Evolutionary conservation across 768 basidiomycete species (phyloP).

Genomic region (Serendipita indica): DNA sequence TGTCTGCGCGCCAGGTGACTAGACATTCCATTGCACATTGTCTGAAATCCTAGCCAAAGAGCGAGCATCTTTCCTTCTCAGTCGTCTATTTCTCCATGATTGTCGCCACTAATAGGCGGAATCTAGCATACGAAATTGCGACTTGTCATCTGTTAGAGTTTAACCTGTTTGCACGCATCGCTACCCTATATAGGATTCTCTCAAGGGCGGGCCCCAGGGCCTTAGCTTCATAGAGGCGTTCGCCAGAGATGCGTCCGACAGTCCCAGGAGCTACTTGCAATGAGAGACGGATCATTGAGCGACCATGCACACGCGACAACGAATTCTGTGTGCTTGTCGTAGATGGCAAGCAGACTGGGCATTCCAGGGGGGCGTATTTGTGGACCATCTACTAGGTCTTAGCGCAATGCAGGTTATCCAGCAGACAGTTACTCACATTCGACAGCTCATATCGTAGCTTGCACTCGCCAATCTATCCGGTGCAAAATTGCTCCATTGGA

Average conservation of each 20-base stretch:
- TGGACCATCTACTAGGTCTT: slow-evolving; percentile 48
- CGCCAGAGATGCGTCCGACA: slow-evolving; percentile 66
- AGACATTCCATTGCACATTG: neutral
- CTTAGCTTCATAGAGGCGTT: neutral
- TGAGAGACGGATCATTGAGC: slow-evolving; percentile 70
- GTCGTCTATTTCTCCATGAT: neutral
- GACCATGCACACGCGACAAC: slow-evolving; percentile 87
- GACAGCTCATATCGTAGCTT: slow-evolving; percentile 92
- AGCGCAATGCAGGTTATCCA: slow-evolving; percentile 10
- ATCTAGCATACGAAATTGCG: neutral
- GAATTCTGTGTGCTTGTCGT: slow-evolving; percentile 88
- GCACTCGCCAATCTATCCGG: slow-evolving; percentile 29
- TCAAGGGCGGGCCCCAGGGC: neutral
- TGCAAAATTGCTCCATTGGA: slow-evolving; percentile 52
- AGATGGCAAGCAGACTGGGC: slow-evolving; percentile 46
- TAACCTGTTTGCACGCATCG: neutral
- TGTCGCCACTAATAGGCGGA: neutral
- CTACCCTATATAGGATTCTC: neutral
- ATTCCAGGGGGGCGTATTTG: slow-evolving; percentile 36
- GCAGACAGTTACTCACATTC: slow-evolving; percentile 44
- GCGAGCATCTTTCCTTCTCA: neutral
- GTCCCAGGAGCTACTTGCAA: slow-evolving; percentile 92
- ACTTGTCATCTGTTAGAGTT: slow-evolving; percentile 5
- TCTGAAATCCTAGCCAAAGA: slow-evolving; percentile 5
- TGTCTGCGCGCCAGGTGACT: slow-evolving; percentile 5